These are phyloP conservation scores for Hemisphaericaspora lyxosophila DNA, from an alignment of 1,139 yeast genomes.

Conservation along the genomic window DNA sequence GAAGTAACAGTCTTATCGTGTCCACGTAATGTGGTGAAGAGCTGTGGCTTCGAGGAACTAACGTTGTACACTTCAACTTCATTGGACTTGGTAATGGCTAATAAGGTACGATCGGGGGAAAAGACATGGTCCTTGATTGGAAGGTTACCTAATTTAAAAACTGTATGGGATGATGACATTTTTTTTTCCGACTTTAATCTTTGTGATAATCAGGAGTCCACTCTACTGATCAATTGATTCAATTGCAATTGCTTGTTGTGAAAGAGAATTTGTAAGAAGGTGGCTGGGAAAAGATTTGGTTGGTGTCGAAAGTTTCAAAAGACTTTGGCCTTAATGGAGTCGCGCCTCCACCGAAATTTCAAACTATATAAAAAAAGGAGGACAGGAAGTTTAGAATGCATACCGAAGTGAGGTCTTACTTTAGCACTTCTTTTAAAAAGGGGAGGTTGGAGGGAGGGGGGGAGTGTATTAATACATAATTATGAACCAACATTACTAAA, in stretches of 20 bases:
- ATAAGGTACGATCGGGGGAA: constrained; percentile 61
- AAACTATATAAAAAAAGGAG: too few species aligned
- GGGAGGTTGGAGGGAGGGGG: too few species aligned
- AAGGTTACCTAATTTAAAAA: constrained; percentile 70
- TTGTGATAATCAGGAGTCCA: constrained; percentile 26
- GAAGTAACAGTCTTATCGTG: constrained; percentile 97
- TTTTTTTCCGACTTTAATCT: constrained; percentile 8
- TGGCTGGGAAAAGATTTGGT: too few species aligned
- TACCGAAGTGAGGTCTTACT: too few species aligned
- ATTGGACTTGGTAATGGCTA: constrained; percentile 82
- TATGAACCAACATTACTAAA: too few species aligned
- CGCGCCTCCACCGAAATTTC: too few species aligned
- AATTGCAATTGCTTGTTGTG: constrained; percentile 5
- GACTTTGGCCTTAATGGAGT: too few species aligned
- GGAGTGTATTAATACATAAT: too few species aligned
- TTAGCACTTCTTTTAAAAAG: too few species aligned
- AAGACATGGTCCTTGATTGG: constrained; percentile 93
- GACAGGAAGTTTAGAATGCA: not conserved
- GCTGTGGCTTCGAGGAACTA: constrained; percentile 45
- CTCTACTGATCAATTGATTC: constrained; percentile 29
- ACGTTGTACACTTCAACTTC: constrained; percentile 73
- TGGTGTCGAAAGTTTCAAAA: too few species aligned
- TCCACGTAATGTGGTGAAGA: constrained; percentile 66
- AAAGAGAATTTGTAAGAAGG: too few species aligned
- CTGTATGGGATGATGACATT: constrained; percentile 37